These are phyloP conservation scores for Trichodelitschia bisporula DNA, from an alignment of 495 filamentous ascomycete species.

Conservation along the genomic window DNA sequence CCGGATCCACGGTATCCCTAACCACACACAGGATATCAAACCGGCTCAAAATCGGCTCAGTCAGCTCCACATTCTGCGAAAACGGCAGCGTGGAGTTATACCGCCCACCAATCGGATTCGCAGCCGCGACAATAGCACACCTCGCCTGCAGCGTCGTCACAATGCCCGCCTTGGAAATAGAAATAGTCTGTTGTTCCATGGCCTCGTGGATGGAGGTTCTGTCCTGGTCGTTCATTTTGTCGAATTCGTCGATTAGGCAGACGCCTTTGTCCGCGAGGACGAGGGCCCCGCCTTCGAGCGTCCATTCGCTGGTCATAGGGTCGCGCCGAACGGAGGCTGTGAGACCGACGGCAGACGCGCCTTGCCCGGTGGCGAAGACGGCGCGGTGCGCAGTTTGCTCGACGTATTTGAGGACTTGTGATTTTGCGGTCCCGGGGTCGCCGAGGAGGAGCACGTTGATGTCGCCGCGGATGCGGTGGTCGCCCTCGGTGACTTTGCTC, in stretches of 20 bases:
- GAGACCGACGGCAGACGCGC: slow-evolving; percentile 90
- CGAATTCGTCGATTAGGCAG: slow-evolving; percentile 97
- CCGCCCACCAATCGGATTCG: slow-evolving; percentile 86
- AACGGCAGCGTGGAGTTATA: slow-evolving; percentile 96
- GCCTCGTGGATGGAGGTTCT: slow-evolving; percentile 97
- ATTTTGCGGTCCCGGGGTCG: slow-evolving; percentile 96
- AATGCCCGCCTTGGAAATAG: slow-evolving; percentile 96
- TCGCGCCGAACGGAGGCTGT: slow-evolving; percentile 92
- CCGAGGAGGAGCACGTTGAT: slow-evolving; percentile 96
- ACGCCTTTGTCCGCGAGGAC: slow-evolving; percentile 90
- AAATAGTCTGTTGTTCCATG: slow-evolving; percentile 99
- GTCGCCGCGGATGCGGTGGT: slow-evolving; percentile 80
- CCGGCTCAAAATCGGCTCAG: slow-evolving; percentile 91
- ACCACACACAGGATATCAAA: slow-evolving; percentile 98
- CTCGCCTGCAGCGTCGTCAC: slow-evolving; percentile 96
- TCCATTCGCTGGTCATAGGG: slow-evolving; percentile 93
- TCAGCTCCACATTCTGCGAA: slow-evolving; percentile 86
- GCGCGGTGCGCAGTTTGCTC: slow-evolving; percentile 95
- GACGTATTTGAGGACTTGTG: slow-evolving; percentile 91
- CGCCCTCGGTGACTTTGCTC: slow-evolving; percentile 66
- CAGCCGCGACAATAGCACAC: slow-evolving; percentile 89
- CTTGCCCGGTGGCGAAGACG: slow-evolving; percentile 95
- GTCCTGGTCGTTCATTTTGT: slow-evolving; percentile 99
- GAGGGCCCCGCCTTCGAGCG: slow-evolving; percentile 85
- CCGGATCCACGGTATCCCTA: slow-evolving; percentile 87